Evolutionary conservation across 495 filamentous ascomycete species (phyloP), one percentile per base, ranked within the genome.

Genomic region (Penicillium daleae): DNA sequence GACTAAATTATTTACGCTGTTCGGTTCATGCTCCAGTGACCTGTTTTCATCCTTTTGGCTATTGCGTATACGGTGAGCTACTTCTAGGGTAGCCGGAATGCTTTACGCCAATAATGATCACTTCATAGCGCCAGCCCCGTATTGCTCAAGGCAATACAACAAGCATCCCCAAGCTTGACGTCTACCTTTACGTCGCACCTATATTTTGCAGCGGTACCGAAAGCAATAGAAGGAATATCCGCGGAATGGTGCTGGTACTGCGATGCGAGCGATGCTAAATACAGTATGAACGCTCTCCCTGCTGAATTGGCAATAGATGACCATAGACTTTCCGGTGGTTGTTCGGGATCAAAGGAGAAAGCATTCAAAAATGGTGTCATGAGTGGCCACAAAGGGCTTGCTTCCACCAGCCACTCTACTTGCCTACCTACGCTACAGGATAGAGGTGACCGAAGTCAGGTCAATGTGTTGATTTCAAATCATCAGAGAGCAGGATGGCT

Each of bases 91-190:
- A n/a, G 92, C 71, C 0, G 80, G n/a, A n/a, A n/a, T n/a, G n/a
- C n/a, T n/a, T n/a, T n/a, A n/a, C 83, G 7, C 89, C 90, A 60
- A 89, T 79, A 6, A 82, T 75, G 42, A 89, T 78, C 62, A 87
- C 74, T 62, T 90, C 80, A 62, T 90, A 92, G 19, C 90, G 77
- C 90, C 90, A 92, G 31, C n/a, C 90, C 90, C 83, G 84, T 86
- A 56, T 90, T 90, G 46, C 82, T 71, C 5, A 61, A 65, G 56
- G 73, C 67, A 13, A 76, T 78, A 66, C 89, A 90, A 60, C 77
- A n/a, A n/a, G 67, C 60, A 63, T 69, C 68, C 15, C 67, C 73
- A 6, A 70, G 58, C 37, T 63, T 57, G 13, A 68, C 61, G 17
- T 67, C 56, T 44, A 77, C 58, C 15, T 66, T 56, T 0, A 62